Base-by-base conservation (phyloP, 1,284 basidiomycete genomes). In the Paramarasmius palmivorus region DNA sequence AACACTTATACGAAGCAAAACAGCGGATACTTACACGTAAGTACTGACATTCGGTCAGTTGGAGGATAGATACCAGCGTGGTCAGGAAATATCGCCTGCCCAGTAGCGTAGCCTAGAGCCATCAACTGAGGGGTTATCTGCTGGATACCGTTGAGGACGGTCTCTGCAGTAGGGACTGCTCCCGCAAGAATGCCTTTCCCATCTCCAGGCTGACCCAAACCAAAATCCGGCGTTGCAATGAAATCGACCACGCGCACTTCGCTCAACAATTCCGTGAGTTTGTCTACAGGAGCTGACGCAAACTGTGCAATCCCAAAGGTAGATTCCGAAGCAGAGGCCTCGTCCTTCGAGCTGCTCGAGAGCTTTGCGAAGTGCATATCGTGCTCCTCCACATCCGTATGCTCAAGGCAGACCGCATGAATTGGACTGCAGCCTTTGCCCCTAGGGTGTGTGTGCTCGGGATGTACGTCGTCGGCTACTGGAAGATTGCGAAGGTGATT, bases 111-210 rank as follows among this genome's bases (percentile, higher is more conserved):
- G 7, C 90, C 88, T 25, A 92, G 67, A 0, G 85, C 82, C 82
- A 92, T 79, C 34, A 92, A 74, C 62, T 90, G 79, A 0, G 88
- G 88, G 0, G 88, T 90, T 42, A 92, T 79, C 64, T 86, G 75
- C 58, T 81, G 72, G 15, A 89, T 71, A 4, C 90, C 90, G 8
- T 82, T 73, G 26, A 88, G 69, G 25, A 92, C 76, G 0, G 87
- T 83, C 66, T 83, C 82, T 4, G 89, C 78, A 1, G 86, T 89
- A 2, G 90, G 90, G 6, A 92, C 65, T 7, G 88, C 81, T 9
- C 90, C 90, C 15, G 85, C 79, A 22, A 92, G 72, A 19, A 90
- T 64, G 3, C 90, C 88, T 9, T 72, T 64, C 3, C 74, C 77
- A 55, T 77, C 74, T 15, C 70, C 81, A 17, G 83, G 75, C 55